Evolutionary conservation across 371 early-diverging fungal species (phyloP), one percentile per base, ranked within the genome.

Genomic region (Mortierella sp.): DNA sequence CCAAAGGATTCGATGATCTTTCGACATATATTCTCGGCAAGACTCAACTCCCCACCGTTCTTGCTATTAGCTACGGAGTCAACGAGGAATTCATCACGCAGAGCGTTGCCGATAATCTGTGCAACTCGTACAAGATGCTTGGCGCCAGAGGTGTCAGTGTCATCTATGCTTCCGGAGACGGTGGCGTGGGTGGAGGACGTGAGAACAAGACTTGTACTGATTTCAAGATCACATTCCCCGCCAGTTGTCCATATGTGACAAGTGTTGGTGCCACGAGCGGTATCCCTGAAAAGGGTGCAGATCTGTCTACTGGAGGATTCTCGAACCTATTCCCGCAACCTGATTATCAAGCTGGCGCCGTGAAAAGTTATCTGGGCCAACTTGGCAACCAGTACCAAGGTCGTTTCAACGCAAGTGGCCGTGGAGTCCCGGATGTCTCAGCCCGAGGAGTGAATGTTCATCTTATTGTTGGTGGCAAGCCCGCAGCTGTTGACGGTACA

Each of bases 221-320:
- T 3, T 65, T 65, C 45, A 8, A 34, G 2, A 52, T 54, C 1
- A 39, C 37, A 1, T 65, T 65, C 27, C 57, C 58, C 0, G 22
- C 58, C 9, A 24, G 37, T 17, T 65, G 65, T 17, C 65, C 65
- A n/a, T 65, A n/a, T 29, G 65, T 65, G 12, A 65, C 65, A 24
- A 1, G 46, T 25, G 65, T 65, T 16, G 65, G 65, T 2, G 65
- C 47, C 17, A 65, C 65, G 2, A 10, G 1, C 2, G 44, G 37
- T 19, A 39, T 28, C 1, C 34, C 54, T 16, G 65, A 65, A 21
- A 10, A 16, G 0, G 65, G 27, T 22, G 65, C 40, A 7, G 17
- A 24, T 17, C 43, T 53, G 19, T 65, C 65, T n/a, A 54, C 39
- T n/a, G 65, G 65, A 17, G 65, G 65, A 7, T 65, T 65, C 31